A percentile compares a stretch with the other conserved stretches of the same genome.
These are phyloP conservation scores for Phytopythium sindhum DNA, from an alignment of 352 stramenopile genomes.

Conservation along the genomic window DNA sequence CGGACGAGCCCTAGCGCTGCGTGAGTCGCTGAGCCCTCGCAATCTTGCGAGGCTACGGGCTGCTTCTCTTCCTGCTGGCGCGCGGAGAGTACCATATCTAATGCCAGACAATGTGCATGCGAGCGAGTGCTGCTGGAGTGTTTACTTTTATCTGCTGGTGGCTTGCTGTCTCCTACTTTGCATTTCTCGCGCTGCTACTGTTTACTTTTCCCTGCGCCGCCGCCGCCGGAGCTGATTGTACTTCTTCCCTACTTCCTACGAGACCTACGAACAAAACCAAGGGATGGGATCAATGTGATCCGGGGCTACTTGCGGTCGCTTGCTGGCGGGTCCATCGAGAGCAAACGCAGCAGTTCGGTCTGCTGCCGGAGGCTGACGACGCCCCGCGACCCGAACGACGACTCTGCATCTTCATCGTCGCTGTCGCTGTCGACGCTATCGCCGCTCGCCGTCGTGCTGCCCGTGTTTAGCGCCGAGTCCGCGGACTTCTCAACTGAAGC, in stretches of 20 bases:
- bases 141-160: background rate
- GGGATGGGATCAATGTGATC: background rate
- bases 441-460: slow-evolving; percentile 6
- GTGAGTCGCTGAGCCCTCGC: background rate
- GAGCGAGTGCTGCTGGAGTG: background rate
- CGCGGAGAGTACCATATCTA: background rate
- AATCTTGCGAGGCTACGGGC: background rate
- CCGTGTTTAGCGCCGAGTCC: slow-evolving; percentile 9
- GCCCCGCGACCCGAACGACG: slow-evolving; percentile 5
- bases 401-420: slow-evolving; percentile 20
- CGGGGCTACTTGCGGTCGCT: background rate
- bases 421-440: slow-evolving; percentile 31
- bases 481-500: slow-evolving; percentile 12
- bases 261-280: background rate
- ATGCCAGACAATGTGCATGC: background rate
- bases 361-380: slow-evolving; percentile 16
- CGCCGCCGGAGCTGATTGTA: background rate
- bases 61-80: background rate
- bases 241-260: slow-evolving; percentile 1
- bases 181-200: background rate
- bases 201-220: background rate
- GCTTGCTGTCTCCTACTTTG: background rate
- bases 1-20: background rate
- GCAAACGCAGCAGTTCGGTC: slow-evolving; percentile 50
- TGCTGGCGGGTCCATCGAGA: slow-evolving; percentile 30